Base-by-base conservation (phyloP, 1,284 basidiomycete genomes). In the Caloboletus firmus region DNA sequence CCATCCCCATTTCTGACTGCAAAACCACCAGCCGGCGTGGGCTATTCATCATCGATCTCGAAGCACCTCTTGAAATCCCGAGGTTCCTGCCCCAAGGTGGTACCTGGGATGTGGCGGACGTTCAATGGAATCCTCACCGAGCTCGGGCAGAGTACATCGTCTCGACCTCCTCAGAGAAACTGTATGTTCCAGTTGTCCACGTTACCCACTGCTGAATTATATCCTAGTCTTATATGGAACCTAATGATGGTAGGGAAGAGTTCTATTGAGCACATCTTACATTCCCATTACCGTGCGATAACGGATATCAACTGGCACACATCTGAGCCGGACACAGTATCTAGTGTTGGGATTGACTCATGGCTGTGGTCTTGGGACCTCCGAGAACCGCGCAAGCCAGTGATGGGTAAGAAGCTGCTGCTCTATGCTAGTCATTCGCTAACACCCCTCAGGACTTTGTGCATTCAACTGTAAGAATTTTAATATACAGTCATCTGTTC, bases 281-380 rank as follows among this genome's bases (percentile, higher is more conserved):
- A 89, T 57, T 88, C 91, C 0, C 95, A 97, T 65, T 91, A 92
- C 57, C 85, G 95, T 46, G 93, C 94, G 5, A 93, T 97, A 59
- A 96, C 95, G 3, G 95, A 98, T 65, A 93, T 97, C 66, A 97
- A 98, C 64, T 98, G 95, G 94, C 91, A 94, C 62, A 89, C 90
- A 0, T 81, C 82, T 15, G 87, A 94, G 63, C 87, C 88, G 3
- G 85, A 95, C 57, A 76, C 81, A 8, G 86, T 92, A 3, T 82
- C 83, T 20, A 90, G 88, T 59, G 89, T 85, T 1, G 88, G 89
- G 0, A 86, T 91, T 43, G 89, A 91, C 62, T 83, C 87, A 0
- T 92, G 89, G 89, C 63, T 93, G 13, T 92, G 89, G 84, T 85
- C 85, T 17, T 98, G 94, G 93, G 95, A 97, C 71, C 66, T 97